Evolutionary conservation across 495 filamentous ascomycete species (phyloP), one percentile per base, ranked within the genome.

Genomic region (Penicillium longicatenatum): DNA sequence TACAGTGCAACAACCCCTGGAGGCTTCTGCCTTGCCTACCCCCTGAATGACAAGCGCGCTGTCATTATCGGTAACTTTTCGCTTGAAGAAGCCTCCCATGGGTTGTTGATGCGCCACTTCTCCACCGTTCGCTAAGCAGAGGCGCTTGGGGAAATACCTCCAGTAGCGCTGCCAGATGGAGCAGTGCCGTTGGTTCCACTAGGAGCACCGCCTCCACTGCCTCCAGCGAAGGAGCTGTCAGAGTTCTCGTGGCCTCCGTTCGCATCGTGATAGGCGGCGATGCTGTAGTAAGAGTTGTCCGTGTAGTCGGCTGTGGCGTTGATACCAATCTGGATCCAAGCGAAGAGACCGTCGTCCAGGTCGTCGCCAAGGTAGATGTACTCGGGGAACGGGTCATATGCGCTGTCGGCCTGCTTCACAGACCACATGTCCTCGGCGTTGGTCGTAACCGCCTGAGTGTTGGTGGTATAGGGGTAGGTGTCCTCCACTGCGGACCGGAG

Each of bases 271-370:
- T 70, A 74, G 11, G 66, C 68, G 4, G 71, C 71, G 64, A 75
- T 64, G 67, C 71, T 66, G 43, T 78, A 77, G 56, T 74, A 73
- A 14, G 60, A 65, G 59, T 71, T 67, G 52, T 72, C 62, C 3
- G 73, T 74, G 54, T 77, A 76, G 55, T 81, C 74, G 2, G 69
- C 70, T 9, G 75, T 79, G 1, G 75, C 70, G 56, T 86, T 83
- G 61, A 86, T 72, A 35, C 79, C 83, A n/a, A 84, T 75, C 68
- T 82, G 77, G 50, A 83, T 83, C 78, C 79, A 84, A 16, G 79
- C 79, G 52, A 84, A 81, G 7, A 84, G 61, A 11, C 83, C 82
- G 53, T 84, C 75, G 3, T 64, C 55, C 1, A 84, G 59, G 9
- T 62, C 63, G 16, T 76, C 68, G 19, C 82, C 78, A 8, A 86